Evolutionary conservation across 139 green algal genomes (phyloP).

Genomic region (Chlamydomonas sp.): DNA sequence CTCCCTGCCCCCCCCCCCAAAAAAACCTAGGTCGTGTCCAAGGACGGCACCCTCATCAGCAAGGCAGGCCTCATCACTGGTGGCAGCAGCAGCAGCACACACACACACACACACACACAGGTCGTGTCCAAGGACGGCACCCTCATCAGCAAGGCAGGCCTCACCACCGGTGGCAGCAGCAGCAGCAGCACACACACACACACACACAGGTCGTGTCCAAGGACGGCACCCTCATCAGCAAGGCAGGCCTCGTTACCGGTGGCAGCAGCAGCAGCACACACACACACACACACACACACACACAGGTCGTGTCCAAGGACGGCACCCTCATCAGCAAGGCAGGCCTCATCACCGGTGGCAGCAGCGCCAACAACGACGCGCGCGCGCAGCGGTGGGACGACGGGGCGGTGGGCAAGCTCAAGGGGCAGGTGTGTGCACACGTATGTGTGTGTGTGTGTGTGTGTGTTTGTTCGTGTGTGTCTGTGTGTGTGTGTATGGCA

Average conservation of each 20-base stretch:
- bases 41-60: constrained; percentile 81
- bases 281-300: no score
- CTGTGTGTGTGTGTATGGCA: constrained; percentile 15
- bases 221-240: no score
- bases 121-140: constrained; percentile 72
- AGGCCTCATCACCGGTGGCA: constrained; percentile 24
- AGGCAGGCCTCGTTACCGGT: no score
- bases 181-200: constrained; percentile 24
- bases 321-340: constrained; percentile 81
- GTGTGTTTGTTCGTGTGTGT: background rate
- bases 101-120: constrained; percentile 33
- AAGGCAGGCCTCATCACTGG: constrained; percentile 38
- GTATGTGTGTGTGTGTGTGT: background rate
- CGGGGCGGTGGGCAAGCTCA: background rate
- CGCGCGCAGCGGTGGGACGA: constrained; percentile 51
- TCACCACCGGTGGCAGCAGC: constrained; percentile 15
- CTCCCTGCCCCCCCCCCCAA: no score
- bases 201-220: constrained; percentile 57
- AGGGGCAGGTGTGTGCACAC: constrained; percentile 9
- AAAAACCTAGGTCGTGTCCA: constrained; percentile 42
- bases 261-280: no score
- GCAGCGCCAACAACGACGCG: constrained; percentile 20
- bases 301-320: constrained; percentile 51
- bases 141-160: constrained; percentile 61
- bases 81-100: constrained; percentile 8